Evolutionary conservation across 495 filamentous ascomycete species (phyloP).

Genomic region (Lasiosphaeris hirsuta): DNA sequence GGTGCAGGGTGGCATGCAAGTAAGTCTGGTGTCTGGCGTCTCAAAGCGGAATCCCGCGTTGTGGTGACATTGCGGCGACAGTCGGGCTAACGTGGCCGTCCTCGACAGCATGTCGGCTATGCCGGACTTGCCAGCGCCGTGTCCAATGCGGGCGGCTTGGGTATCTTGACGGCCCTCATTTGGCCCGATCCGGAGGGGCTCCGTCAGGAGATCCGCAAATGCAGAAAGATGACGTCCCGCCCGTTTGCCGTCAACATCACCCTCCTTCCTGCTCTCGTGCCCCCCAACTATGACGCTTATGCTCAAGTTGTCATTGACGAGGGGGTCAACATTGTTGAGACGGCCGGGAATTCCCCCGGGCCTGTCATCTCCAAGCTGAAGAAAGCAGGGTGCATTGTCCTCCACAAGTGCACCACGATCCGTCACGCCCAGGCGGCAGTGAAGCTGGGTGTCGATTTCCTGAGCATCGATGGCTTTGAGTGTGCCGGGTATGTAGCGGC

Average conservation of each 20-base stretch:
- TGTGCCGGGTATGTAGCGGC: slow-evolving; percentile 73
- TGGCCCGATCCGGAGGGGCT: slow-evolving; percentile 91
- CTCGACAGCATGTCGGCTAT: slow-evolving; percentile 56
- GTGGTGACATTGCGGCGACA: slow-evolving; percentile 1
- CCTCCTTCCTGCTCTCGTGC: slow-evolving; percentile 81
- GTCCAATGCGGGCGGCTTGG: slow-evolving; percentile 90
- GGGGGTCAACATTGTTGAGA: slow-evolving; percentile 92
- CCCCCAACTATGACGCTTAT: slow-evolving; percentile 90
- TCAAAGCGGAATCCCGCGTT: neutral
- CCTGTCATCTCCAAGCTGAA: slow-evolving; percentile 89
- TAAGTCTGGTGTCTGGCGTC: slow-evolving; percentile 16
- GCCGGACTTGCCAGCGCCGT: slow-evolving; percentile 92
- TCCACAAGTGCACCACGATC: slow-evolving; percentile 98
- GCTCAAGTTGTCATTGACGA: slow-evolving; percentile 91
- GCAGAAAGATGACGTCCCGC: slow-evolving; percentile 76
- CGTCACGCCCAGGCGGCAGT: slow-evolving; percentile 87
- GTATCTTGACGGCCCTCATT: slow-evolving; percentile 91
- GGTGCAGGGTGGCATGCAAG: slow-evolving; percentile 88
- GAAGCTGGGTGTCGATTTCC: slow-evolving; percentile 93
- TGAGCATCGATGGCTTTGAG: slow-evolving; percentile 96
- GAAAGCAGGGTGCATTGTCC: slow-evolving; percentile 67
- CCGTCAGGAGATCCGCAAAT: slow-evolving; percentile 86
- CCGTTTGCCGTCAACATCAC: slow-evolving; percentile 98
- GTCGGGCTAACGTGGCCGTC: slow-evolving; percentile 22
- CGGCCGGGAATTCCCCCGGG: slow-evolving; percentile 90